phyloP scores from a whole-genome alignment of 2,329 filamentous ascomycete genomes.

The Aspergillus sojae region DNA sequence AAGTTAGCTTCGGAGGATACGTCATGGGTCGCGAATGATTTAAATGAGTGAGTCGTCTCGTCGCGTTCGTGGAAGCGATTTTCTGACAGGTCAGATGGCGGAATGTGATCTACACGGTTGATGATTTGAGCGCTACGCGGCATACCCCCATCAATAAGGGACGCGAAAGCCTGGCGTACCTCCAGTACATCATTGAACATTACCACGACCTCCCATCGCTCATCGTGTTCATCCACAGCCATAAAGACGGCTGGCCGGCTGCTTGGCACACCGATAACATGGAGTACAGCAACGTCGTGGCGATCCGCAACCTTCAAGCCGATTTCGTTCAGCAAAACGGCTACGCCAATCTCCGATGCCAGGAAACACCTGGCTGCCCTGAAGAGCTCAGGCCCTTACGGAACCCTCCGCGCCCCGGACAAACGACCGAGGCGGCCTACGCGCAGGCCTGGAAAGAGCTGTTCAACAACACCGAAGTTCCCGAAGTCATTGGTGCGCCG shows the following conservation, averaged over 20 bases:
- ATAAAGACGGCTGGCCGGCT: conserved; percentile 48
- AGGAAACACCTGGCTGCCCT: conserved; percentile 36
- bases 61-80: neutral
- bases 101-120: conserved; percentile 48
- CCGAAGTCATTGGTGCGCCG: conserved; percentile 54
- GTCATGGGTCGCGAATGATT: conserved; percentile 47
- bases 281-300: conserved; percentile 56
- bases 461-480: conserved; percentile 48
- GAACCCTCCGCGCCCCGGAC: conserved; percentile 28
- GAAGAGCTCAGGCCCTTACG: conserved; percentile 35
- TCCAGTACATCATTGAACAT: conserved; percentile 51
- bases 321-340: conserved; percentile 55
- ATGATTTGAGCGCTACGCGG: conserved; percentile 34
- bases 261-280: conserved; percentile 63
- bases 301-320: conserved; percentile 53
- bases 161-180: conserved; percentile 49
- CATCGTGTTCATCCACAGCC: conserved; percentile 59
- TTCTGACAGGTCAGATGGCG: conserved; percentile 42
- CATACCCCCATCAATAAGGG: conserved; percentile 47
- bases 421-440: conserved; percentile 32
- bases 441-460: conserved; percentile 39
- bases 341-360: conserved; percentile 63
- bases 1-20: conserved; percentile 48
- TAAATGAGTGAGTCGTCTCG: conserved; percentile 43
- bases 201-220: conserved; percentile 54